Evolutionary conservation across 73 alveolate genomes (phyloP), one percentile per base, ranked within the genome.

Genomic region (Tetrahymena thermophila): DNA sequence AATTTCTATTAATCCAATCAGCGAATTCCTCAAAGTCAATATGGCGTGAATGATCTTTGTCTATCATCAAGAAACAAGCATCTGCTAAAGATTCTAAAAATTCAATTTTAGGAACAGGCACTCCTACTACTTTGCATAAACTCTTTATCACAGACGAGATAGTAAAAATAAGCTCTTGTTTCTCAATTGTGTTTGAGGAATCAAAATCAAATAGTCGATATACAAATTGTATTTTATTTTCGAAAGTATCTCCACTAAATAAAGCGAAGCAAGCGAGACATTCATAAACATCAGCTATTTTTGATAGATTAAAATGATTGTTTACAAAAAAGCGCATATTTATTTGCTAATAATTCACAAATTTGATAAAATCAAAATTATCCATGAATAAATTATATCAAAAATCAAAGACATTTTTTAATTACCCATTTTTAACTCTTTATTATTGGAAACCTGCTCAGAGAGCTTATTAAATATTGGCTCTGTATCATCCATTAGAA

Each of bases 161-260:
- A 16, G 96, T 95, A 34, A 58, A 85, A 28, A 95, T 94, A 44
- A 95, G 93, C 28, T 95, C 96, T 40, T 43, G 34, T 44, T 95
- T 85, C 55, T 95, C 95, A 34, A 95, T 40, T 19, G 96, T 85
- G 35, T 95, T 95, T 85, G 96, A 95, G 23, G 58, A 57, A 95
- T 95, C 96, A 85, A 95, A 95, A 85, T 95, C 96, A 85, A 95
- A 95, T 50, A 95, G 56, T 9, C 96, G 31, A 85, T 85, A 95
- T 3, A 95, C 95, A 85, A 95, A 95, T 94, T 85, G 35, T 35
- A 94, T 85, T 85, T 95, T 95, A 15, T 58, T 85, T 58, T 95
- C 96, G 35, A 85, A 95, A 35, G 94, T 95, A 57, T 95, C 96
- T 34, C 96, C 96, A 95, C 96, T 95, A 85, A 95, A 95, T 85